Base-by-base conservation (phyloP, 2,329 filamentous ascomycete species). In the Pseudopithomyces maydicus region DNA sequence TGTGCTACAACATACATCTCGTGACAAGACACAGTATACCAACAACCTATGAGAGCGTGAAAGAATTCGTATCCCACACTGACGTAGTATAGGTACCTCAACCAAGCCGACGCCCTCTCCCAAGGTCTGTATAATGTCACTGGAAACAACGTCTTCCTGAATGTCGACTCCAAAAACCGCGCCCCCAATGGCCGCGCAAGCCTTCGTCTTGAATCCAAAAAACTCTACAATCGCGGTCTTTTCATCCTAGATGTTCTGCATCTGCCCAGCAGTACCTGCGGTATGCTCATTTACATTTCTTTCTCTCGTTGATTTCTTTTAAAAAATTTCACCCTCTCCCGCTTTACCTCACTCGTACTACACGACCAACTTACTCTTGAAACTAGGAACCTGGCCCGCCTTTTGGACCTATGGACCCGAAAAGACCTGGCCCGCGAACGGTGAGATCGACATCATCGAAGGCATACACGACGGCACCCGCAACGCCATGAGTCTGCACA, bases 201-300 rank as follows among this genome's bases (percentile, higher is more conserved):
- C 46, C 69, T 83, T 14, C 77, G 81, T n/a, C 56, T 82, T 5
- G 74, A 74, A 26, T 76, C 72, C 57, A 78, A 76, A 45, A 63
- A 72, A n/a, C 72, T 71, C 1, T 81, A 80, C 62, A 75, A 76
- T 45, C 64, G 72, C 20, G 80, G 80, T 26, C 68, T 80, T 3
- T 70, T 83, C 45, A 72, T 79, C 8, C 61, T 75, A 15, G 79
- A 82, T 61, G 67, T 82, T 47, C 70, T 71, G 20, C 81, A 82
- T 58, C 79, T 82, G 62, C 81, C 81, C 3, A 1, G 73, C 72
- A 7, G 77, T 74, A 51, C 48, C 22, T 81, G 76, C 57, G 81
- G 26, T 29, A 29, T 15, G 17, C 5, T 14, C 14, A 17, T 15
- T 15, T 38, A 11, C 12, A 5, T 5, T 17, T 5, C 35, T 38